phyloP scores from a whole-genome alignment of 345 rosid genomes.

The Geranium rotundifolium region DNA sequence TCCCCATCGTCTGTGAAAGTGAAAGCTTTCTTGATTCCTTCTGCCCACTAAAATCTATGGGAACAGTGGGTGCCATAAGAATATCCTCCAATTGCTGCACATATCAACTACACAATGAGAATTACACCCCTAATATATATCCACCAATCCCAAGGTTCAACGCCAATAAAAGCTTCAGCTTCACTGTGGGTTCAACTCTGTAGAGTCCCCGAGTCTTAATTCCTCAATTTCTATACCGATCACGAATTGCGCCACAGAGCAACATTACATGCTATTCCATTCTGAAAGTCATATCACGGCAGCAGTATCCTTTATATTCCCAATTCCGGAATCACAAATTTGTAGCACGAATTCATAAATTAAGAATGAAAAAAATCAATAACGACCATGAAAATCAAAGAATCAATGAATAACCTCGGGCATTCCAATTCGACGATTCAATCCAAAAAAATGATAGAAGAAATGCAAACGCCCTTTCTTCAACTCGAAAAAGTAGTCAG shows the following conservation, averaged over 20 bases:
- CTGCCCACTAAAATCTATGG: constrained; percentile 48
- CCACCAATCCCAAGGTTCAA: background rate
- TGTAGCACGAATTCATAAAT: background rate
- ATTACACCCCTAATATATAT: constrained; percentile 1
- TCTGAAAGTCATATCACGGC: background rate
- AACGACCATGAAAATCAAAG: no score
- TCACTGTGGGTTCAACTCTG: background rate
- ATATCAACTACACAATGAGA: constrained; percentile 26
- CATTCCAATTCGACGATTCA: background rate
- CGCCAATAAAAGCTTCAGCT: background rate
- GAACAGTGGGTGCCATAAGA: constrained; percentile 56
- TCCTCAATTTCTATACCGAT: background rate
- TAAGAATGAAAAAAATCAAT: background rate
- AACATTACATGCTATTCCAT: background rate
- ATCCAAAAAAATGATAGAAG: background rate
- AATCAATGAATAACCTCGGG: background rate
- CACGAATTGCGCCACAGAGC: background rate
- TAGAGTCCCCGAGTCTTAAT: background rate
- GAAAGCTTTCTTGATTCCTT: constrained; percentile 28
- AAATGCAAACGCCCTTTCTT: background rate
- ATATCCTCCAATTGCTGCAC: constrained; percentile 36
- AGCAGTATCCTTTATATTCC: background rate
- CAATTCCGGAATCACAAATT: background rate
- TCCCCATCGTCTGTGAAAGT: constrained; percentile 44
- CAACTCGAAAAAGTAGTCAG: background rate